Base-by-base conservation (phyloP, 768 basidiomycete species). In the Xerocomellus intermedius region DNA sequence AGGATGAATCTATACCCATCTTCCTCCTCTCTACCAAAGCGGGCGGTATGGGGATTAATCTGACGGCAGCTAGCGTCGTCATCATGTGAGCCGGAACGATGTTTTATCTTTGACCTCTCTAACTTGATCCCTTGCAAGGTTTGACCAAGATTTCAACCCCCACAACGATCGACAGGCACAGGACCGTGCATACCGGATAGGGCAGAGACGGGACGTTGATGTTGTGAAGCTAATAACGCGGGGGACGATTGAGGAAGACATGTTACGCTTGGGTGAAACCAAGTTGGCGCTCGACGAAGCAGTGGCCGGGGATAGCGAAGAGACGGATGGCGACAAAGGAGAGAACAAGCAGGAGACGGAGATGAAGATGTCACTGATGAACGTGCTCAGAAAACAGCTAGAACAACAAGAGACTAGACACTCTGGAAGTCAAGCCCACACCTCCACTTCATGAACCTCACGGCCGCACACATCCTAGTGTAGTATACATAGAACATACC, bases 161-260 rank as follows among this genome's bases (percentile, higher is more conserved):
- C 91, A 94, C 74, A 99, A 99, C 69, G 97, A 98, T 73, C 85
- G 89, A 57, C 97, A 99, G 74, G 97, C 97, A 1, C 94, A 96
- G 56, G 97, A 99, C 71, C 86, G 97, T 33, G 94, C 94, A 24
- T 98, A 98, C 72, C 89, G 97, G 26, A 97, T 99, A 60, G 96
- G 94, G 22, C 94, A 97, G 71, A 93, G 91, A 68, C 84, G 87
- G 48, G 87, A 96, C 60, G 96, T 98, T 10, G 93, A 96, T 32
- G 93, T 98, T 8, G 84, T 98, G 66, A 97, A 96, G 68, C 79
- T 98, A 12, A 93, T 98, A 60, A 89, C 93, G 2, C 86, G 82
- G 56, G 90, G 87, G 4, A 94, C 93, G 2, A 96, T 98, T 55
- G 95, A 98, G 74, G 97, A 99, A 71, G 94, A 97, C 70, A 98